Base-by-base conservation (phyloP, 73 alveolate genomes). In the Paramecium sexaurelia region DNA sequence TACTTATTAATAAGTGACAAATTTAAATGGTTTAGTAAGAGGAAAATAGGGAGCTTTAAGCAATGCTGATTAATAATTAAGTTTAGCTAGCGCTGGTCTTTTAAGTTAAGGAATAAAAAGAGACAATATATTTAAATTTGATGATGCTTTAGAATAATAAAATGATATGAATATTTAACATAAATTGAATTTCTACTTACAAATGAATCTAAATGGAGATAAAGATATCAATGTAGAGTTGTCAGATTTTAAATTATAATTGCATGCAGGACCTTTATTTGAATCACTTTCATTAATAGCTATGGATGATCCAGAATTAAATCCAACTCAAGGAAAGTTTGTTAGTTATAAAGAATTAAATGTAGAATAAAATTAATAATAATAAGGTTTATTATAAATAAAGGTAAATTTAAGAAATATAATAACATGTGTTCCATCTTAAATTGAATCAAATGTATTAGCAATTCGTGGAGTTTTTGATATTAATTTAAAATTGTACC, bases 391-490 rank as follows among this genome's bases (percentile, higher is more conserved):
- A 10, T 43, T 39, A 8, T 5, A 0, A 5, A 39, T 88, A 3
- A 88, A 43, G 1, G 37, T 88, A 4, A 41, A 69, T 2, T 32
- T 88, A 24, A 26, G 51, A 24, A 88, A 88, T 88, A 56, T 88
- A 41, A 20, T 88, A 10, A 47, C 87, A 10, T 88, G 94, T 19
- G 45, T 82, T 3, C 91, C 94, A 1, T 24, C 91, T 19, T 39
- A 35, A 15, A 87, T 68, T 13, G 94, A 57, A 40, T 11, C n/a
- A 11, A 88, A 47, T 88, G 94, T 88, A 4, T 32, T 88, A 5
- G 90, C 94, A 10, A 55, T 88, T 4, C 37, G 91, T 43, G 75
- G 94, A 15, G 90, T 37, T 1, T n/a, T 88, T 22, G 91, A 88
- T 8, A 61, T 88, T 10, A 10, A 35, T 0, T 37, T 88, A 10